These are phyloP conservation scores for Umbelopsis sp. DNA, from an alignment of 371 early-diverging fungal species.

Conservation along the genomic window DNA sequence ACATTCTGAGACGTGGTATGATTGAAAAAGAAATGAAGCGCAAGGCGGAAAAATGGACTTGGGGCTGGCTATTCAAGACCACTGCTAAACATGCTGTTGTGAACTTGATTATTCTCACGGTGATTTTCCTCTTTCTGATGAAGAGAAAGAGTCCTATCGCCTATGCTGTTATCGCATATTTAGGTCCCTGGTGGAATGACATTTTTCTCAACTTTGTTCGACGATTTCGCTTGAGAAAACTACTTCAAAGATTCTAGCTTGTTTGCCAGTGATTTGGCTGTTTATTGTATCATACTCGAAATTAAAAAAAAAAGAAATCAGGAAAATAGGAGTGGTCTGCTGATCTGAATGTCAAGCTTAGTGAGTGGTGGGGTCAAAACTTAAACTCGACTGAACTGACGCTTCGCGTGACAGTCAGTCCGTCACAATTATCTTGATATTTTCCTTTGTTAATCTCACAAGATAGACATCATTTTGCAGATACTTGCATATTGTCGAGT, in stretches of 20 bases:
- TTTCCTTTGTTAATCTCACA: background rate
- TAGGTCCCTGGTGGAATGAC: constrained; percentile 33
- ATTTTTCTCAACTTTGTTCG: constrained; percentile 27
- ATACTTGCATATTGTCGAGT: background rate
- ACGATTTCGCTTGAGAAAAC: constrained; percentile 30
- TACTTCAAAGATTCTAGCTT: background rate
- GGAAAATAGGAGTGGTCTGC: background rate
- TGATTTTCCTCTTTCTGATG: constrained; percentile 38
- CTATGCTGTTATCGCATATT: constrained; percentile 33
- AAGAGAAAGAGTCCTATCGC: constrained; percentile 44
- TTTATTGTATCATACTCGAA: background rate
- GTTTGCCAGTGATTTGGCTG: background rate
- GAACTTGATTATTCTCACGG: constrained; percentile 36
- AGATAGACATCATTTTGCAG: background rate
- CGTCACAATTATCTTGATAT: background rate
- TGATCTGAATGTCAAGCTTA: background rate
- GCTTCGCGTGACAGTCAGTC: constrained; percentile 15
- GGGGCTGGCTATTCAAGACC: constrained; percentile 26
- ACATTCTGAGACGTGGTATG: constrained; percentile 33
- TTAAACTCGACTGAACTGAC: background rate
- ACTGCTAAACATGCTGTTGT: constrained; percentile 38
- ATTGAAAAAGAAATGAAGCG: constrained; percentile 32
- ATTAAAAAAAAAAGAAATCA: background rate
- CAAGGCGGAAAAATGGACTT: constrained; percentile 29
- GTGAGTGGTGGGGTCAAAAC: background rate